These are phyloP conservation scores for Myxozyma lipomycoides DNA, from an alignment of 805 yeast species.

Conservation along the genomic window DNA sequence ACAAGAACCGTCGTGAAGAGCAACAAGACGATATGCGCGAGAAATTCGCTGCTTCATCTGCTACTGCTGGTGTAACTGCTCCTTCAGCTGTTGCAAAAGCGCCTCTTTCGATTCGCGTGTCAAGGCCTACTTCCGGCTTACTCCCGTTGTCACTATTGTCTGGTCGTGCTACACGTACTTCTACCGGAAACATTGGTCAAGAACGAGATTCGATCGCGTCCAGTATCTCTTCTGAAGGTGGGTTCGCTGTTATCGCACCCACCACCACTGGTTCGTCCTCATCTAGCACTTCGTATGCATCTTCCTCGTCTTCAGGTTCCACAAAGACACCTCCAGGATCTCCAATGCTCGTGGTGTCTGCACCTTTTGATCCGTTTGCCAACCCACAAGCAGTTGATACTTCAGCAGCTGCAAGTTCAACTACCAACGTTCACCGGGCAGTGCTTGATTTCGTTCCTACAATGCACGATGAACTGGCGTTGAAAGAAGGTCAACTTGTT, in stretches of 20 bases:
- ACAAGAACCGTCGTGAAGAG: constrained; percentile 6
- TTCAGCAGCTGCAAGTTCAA: constrained; percentile 12
- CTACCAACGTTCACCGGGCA: constrained; percentile 30
- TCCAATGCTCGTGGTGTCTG: constrained; percentile 13
- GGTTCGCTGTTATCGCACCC: background rate
- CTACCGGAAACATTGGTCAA: constrained; percentile 13
- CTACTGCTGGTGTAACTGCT: background rate
- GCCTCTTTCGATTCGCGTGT: constrained; percentile 25
- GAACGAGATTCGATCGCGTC: constrained; percentile 6
- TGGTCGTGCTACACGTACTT: constrained; percentile 21
- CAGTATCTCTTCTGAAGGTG: constrained; percentile 1
- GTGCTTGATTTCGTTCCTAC: constrained; percentile 29
- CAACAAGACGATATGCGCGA: constrained; percentile 3
- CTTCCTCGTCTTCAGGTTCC: constrained; percentile 6
- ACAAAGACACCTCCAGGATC: constrained; percentile 8
- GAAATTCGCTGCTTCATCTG: constrained; percentile 2
- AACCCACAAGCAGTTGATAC: constrained; percentile 2
- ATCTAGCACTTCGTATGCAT: constrained; percentile 3
- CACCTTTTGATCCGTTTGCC: constrained; percentile 8
- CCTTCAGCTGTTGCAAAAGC: constrained; percentile 13
- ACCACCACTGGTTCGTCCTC: constrained; percentile 2
- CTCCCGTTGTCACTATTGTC: constrained; percentile 26
- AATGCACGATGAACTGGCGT: constrained; percentile 31
- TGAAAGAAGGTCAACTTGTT: constrained; percentile 30
- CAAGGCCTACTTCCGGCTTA: constrained; percentile 22